Percentiles rank a stretch among this genome's conserved stretches.
Evolutionary conservation across 1,284 basidiomycete species (phyloP).

Genomic region (Malassezia yamatoensis): DNA sequence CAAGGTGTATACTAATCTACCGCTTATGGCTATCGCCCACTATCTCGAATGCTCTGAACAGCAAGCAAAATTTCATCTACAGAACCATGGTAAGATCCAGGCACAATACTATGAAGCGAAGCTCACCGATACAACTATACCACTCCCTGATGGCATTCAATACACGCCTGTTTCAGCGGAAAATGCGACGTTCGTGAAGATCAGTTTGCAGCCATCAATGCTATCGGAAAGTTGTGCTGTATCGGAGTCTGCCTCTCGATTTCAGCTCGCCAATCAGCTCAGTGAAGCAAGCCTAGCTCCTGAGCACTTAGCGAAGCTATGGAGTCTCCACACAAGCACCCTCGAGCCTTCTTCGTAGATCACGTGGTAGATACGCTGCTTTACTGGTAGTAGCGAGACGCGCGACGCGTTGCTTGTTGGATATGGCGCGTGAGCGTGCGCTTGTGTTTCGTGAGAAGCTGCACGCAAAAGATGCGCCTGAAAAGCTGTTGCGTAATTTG

Average conservation of each 20-base stretch:
- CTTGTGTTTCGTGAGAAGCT: conserved; percentile 28
- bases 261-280: neutral
- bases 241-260: neutral
- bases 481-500: conserved; percentile 31
- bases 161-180: neutral
- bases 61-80: neutral
- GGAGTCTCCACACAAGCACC: neutral
- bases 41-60: neutral
- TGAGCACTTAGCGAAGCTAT: neutral
- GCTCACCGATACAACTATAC: neutral
- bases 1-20: conserved; percentile 64
- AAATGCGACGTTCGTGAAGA: neutral
- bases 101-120: neutral
- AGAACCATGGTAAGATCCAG: neutral
- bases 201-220: neutral
- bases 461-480: conserved; percentile 26
- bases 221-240: neutral
- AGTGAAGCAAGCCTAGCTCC: neutral
- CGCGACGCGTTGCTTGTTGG: neutral
- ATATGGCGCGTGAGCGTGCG: conserved; percentile 2
- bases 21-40: conserved; percentile 59
- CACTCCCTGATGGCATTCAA: conserved; percentile 2
- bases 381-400: too few relatives aligned
- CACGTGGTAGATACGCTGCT: neutral
- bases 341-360: neutral